A percentile compares a stretch with the other conserved stretches of the same genome.
These are phyloP conservation scores for Mortierella sp. DNA, from an alignment of 371 early-diverging fungal species.

Conservation along the genomic window DNA sequence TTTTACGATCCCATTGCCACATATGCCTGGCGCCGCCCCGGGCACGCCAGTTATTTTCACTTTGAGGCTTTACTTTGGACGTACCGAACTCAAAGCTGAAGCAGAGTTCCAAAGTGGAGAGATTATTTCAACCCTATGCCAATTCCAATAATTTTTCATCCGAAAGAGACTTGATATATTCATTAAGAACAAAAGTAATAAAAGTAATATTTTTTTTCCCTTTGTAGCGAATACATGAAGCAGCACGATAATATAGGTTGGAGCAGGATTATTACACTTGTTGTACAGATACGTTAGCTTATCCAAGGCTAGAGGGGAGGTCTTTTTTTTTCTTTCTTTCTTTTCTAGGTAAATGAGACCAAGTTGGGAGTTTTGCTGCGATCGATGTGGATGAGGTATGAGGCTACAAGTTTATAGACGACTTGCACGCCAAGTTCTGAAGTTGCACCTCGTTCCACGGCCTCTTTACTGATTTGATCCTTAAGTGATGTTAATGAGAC, in stretches of 20 bases:
- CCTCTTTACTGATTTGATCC: conserved; percentile 32
- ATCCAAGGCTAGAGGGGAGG: not conserved
- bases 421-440: conserved; percentile 36
- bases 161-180: no score
- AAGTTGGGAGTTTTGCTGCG: conserved; percentile 36
- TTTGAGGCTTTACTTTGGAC: conserved; percentile 47
- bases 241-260: not conserved
- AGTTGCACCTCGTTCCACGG: conserved; percentile 19
- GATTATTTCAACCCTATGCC: conserved; percentile 46
- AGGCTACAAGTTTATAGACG: conserved; percentile 42
- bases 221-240: not conserved
- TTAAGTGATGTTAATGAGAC: conserved; percentile 38
- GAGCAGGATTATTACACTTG: not conserved
- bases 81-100: conserved; percentile 48
- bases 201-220: no score
- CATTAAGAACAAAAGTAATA: no score
- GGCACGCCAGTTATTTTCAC: conserved; percentile 54
- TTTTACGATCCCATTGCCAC: conserved; percentile 51
- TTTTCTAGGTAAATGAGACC: conserved; percentile 25
- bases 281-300: not conserved
- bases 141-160: conserved; percentile 32
- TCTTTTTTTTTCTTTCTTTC: not conserved
- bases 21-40: conserved; percentile 51
- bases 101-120: conserved; percentile 51
- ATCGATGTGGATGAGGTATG: conserved; percentile 42